Evolutionary conservation across 306 rosid species (phyloP).

Genomic region (Cercis canadensis): DNA sequence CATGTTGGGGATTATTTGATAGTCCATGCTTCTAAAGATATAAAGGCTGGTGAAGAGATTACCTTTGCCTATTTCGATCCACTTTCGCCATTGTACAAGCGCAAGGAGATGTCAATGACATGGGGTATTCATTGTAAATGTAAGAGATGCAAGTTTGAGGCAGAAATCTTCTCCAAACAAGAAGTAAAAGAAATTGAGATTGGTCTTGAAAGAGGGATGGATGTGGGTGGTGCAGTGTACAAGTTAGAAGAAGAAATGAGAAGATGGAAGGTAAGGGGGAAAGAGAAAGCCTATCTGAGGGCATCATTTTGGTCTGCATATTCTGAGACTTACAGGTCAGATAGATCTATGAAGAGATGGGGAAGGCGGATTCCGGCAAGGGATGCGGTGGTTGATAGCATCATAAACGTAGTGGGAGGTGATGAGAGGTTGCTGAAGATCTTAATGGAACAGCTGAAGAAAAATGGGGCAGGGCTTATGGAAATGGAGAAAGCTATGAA

Average conservation of each 20-base stretch:
- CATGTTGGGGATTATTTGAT: constrained; percentile 81
- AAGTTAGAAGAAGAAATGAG: constrained; percentile 81
- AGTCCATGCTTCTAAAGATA: constrained; percentile 82
- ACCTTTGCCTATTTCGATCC: constrained; percentile 72
- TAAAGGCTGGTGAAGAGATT: constrained; percentile 86
- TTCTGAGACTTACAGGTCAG: constrained; percentile 55
- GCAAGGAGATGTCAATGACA: constrained; percentile 62
- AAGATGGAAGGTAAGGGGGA: constrained; percentile 70
- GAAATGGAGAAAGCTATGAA: constrained; percentile 65
- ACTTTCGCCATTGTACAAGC: constrained; percentile 50
- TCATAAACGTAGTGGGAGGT: constrained; percentile 70
- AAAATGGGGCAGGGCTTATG: constrained; percentile 43
- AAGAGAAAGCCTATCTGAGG: constrained; percentile 72
- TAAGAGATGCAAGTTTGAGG: constrained; percentile 82
- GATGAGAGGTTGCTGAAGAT: constrained; percentile 76
- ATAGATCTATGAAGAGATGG: constrained; percentile 72
- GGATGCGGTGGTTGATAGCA: constrained; percentile 58
- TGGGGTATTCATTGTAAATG: constrained; percentile 85
- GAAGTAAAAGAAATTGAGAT: constrained; percentile 72
- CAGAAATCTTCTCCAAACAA: constrained; percentile 45
- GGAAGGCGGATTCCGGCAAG: constrained; percentile 64
- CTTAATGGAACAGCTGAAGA: constrained; percentile 57
- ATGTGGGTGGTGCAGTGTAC: constrained; percentile 58
- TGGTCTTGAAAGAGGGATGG: constrained; percentile 70
- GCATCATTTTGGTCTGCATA: constrained; percentile 78